Evolutionary conservation across 768 basidiomycete species (phyloP), one percentile per base, ranked within the genome.

Genomic region (Macrolepiota albuminosa): DNA sequence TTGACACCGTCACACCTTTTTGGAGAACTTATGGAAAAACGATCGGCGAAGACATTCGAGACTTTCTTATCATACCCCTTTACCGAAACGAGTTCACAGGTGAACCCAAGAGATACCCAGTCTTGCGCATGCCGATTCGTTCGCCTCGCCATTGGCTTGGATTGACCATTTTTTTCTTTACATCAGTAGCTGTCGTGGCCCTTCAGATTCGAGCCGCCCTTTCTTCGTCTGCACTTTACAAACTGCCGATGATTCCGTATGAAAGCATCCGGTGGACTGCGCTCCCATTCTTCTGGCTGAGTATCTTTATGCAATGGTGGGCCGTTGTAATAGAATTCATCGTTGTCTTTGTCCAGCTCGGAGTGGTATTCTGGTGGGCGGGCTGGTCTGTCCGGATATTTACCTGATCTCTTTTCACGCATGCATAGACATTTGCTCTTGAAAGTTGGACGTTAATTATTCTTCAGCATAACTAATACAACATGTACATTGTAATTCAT

Each of bases 11-110:
- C 14, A 84, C 89, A 1, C 90, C 90, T 0, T 83, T 92, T 67
- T 91, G 90, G 90, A 78, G 89, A 62, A 88, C 81, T 37, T 90
- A 91, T 61, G 90, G 90, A 55, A 90, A 88, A 66, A 82, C 83
- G n/a, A 90, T 92, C 54, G 87, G 88, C 36, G 83, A 89, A 67
- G 90, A 92, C 65, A 79, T 89, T 47, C 84, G 86, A 50, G 88
- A 90, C 62, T 91, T 91, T 68, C 82, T 91, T 60, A 88, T 92
- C 64, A 84, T 92, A 59, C 90, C 90, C 7, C 80, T 89, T 66
- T 92, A 92, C 62, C 83, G 90, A 37, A 89, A 92, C 69, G 90
- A 91, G 68, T 92, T 91, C 68, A 91, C 90, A 0, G 90, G 90
- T 36, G 87, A 89, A 73, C 53, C 83, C 40, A 86, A 87, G 64